phyloP scores from a whole-genome alignment of 345 rosid genomes.

The Pugionium cornutum region DNA sequence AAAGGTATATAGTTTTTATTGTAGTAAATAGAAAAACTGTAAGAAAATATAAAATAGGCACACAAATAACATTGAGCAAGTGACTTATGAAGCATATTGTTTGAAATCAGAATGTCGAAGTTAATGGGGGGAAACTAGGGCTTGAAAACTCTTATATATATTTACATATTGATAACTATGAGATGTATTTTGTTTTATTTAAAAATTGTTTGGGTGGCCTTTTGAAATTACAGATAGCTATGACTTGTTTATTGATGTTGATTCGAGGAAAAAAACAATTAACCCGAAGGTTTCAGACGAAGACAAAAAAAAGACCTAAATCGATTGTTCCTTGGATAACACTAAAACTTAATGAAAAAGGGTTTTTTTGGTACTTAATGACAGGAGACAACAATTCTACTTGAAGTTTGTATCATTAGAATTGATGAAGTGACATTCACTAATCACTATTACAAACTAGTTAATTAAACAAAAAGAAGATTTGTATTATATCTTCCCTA shows the following conservation, averaged over 20 bases:
- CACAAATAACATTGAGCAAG: background rate
- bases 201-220: background rate
- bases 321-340: conserved; percentile 29
- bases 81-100: background rate
- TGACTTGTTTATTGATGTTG: background rate
- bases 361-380: background rate
- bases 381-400: conserved; percentile 25
- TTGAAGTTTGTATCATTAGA: conserved; percentile 24
- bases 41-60: background rate
- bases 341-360: conserved; percentile 5
- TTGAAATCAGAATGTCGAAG: background rate
- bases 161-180: background rate
- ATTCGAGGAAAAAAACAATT: too few relatives aligned
- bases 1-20: too few relatives aligned
- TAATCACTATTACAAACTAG: too few relatives aligned
- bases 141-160: background rate
- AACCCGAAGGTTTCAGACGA: background rate
- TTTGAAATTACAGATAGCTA: background rate
- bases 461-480: too few relatives aligned
- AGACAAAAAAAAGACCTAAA: conserved; percentile 29
- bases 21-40: background rate
- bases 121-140: background rate
- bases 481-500: conserved; percentile 2
- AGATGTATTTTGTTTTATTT: too few relatives aligned
- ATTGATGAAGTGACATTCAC: conserved; percentile 24